Conservation (phyloP, 768 basidiomycete genomes). For the Collybia sordida region DNA sequence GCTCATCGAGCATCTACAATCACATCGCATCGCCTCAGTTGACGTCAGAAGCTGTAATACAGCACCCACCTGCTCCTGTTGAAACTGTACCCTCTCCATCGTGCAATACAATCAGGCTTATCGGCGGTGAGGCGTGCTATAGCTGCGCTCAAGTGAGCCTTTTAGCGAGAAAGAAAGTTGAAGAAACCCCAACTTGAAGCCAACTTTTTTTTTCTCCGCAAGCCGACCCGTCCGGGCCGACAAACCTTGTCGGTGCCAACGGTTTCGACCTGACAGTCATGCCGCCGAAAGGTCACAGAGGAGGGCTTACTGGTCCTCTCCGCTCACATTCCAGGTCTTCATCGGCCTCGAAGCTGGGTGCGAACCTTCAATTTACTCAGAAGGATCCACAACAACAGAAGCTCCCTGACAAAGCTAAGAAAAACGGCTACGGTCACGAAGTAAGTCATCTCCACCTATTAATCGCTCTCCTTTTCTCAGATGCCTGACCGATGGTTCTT, state of each 20-base stretch:
- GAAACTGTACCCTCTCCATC: slow-evolving; percentile 94
- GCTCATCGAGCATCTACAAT: slow-evolving; percentile 88
- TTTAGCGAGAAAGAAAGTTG: not conserved
- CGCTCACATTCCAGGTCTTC: slow-evolving; percentile 66
- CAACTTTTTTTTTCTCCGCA: slow-evolving; percentile 5
- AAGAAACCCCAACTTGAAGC: too few relatives aligned
- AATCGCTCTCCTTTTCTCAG: slow-evolving; percentile 10
- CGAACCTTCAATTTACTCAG: slow-evolving; percentile 69
- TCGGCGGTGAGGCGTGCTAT: not conserved
- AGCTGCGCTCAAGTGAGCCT: not conserved
- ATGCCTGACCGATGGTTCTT: slow-evolving; percentile 2
- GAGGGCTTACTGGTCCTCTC: slow-evolving; percentile 41
- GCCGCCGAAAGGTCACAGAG: slow-evolving; percentile 45
- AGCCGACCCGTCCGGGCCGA: slow-evolving; percentile 12
- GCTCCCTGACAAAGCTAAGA: slow-evolving; percentile 54
- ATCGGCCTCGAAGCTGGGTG: slow-evolving; percentile 56
- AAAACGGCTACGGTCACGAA: slow-evolving; percentile 41
- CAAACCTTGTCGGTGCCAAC: slow-evolving; percentile 7
- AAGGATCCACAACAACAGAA: slow-evolving; percentile 48
- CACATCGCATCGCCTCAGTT: not conserved
- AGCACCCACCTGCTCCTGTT: slow-evolving; percentile 78
- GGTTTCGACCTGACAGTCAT: slow-evolving; percentile 8
- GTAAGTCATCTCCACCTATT: slow-evolving; percentile 31
- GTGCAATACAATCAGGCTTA: slow-evolving; percentile 11
- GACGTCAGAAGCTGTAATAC: not conserved